phyloP scores from a whole-genome alignment of 1,284 basidiomycete genomes.

The Leccinum pseudoinsigne region DNA sequence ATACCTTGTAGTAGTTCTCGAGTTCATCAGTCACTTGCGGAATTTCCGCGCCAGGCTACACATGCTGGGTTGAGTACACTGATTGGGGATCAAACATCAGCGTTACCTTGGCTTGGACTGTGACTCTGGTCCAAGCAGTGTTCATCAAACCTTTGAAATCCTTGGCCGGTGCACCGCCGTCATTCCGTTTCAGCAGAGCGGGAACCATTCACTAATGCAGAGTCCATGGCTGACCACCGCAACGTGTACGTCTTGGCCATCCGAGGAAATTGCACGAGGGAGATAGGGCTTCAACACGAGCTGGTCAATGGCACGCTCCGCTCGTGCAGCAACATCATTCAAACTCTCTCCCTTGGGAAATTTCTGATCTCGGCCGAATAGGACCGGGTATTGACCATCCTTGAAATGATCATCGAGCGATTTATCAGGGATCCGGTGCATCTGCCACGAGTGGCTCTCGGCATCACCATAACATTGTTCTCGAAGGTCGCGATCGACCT shows the following conservation, averaged over 20 bases:
- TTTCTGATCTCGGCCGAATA: constrained; percentile 48
- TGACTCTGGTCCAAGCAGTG: constrained; percentile 69
- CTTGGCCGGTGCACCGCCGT: constrained; percentile 30
- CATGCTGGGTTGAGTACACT: constrained; percentile 7
- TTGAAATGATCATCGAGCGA: constrained; percentile 53
- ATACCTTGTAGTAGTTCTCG: constrained; percentile 10
- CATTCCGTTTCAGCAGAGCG: constrained; percentile 46
- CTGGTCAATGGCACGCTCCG: constrained; percentile 56
- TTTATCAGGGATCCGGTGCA: constrained; percentile 30
- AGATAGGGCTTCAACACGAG: constrained; percentile 61
- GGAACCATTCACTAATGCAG: constrained; percentile 68
- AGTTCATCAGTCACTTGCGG: constrained; percentile 25
- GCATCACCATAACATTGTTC: constrained; percentile 76
- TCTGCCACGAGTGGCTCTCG: constrained; percentile 61
- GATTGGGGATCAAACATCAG: not conserved
- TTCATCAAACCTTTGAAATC: constrained; percentile 60
- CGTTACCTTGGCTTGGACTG: constrained; percentile 48
- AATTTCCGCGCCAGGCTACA: constrained; percentile 33
- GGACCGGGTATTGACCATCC: constrained; percentile 50
- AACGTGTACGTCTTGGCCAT: constrained; percentile 49
- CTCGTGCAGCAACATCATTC: constrained; percentile 66
- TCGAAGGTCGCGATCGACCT: constrained; percentile 50
- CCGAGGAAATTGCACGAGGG: constrained; percentile 38
- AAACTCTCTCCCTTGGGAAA: constrained; percentile 77
- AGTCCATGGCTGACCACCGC: constrained; percentile 82